Percentiles rank a stretch among this genome's conserved stretches.
Evolutionary conservation across 2,329 filamentous ascomycete species (phyloP).

Genomic region (Fusarium oligoseptatum): DNA sequence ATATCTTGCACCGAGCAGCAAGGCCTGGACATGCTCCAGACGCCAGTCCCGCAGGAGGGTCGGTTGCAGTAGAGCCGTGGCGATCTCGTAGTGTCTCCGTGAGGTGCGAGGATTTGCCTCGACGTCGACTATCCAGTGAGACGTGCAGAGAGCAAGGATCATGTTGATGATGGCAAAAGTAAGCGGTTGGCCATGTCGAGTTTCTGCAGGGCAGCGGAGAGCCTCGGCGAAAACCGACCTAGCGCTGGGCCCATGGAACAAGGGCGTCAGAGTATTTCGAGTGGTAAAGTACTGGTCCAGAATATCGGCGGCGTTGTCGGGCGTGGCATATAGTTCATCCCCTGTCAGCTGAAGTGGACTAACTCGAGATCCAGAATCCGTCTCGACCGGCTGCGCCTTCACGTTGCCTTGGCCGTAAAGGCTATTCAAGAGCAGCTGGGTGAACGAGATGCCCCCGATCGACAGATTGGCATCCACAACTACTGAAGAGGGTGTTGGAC

Average conservation of each 20-base stretch:
- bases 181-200: background rate
- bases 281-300: background rate
- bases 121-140: background rate
- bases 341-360: background rate
- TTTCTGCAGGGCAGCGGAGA: conserved; percentile 50
- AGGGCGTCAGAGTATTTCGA: background rate
- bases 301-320: background rate
- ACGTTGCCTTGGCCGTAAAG: background rate
- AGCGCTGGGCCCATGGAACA: background rate
- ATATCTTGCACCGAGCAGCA: conserved; percentile 1
- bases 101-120: background rate
- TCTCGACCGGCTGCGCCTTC: background rate
- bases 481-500: background rate
- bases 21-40: background rate
- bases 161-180: conserved; percentile 2
- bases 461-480: background rate
- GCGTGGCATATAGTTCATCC: background rate
- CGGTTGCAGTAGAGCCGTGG: background rate
- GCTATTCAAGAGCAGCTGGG: background rate
- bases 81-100: background rate
- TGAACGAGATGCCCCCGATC: background rate
- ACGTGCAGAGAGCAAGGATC: conserved; percentile 3
- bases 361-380: background rate
- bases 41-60: background rate
- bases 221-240: background rate